Evolutionary conservation across 805 yeast species (phyloP), one percentile per base, ranked within the genome.

Genomic region (Candida ortonii): DNA sequence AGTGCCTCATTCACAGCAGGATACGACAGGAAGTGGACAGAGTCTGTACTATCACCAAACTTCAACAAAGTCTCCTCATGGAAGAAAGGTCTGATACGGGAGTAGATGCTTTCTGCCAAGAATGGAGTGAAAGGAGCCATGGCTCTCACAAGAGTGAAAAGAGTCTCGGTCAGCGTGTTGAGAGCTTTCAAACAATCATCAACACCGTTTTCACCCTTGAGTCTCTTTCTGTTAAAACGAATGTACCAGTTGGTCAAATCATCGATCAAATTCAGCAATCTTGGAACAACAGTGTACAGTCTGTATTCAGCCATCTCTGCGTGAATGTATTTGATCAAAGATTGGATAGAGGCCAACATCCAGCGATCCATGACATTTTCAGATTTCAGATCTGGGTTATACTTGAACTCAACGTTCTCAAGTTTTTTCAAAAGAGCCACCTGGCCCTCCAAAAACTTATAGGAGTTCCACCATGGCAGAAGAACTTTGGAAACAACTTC

Each of bases 71-170:
- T 74, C 25, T 73, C 80, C 12, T 70, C 73, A n/a, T 73, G 62
- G 64, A 81, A 82, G 49, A 65, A 77, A 29, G 66, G 68, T 55
- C 70, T 76, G 65, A 93, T 67, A 62, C 76, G 79, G 58, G 77
- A 82, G 67, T 89, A 93, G 51, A 93, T 84, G 54, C 76, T 78
- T 56, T 93, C 99, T 31, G 97, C 71, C 62, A 94, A 71, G 73
- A 82, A 94, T 47, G 99, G 99, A 34, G 97, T 89, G 68, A 93
- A 93, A 47, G 99, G 98, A 39, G 97, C 97, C 97, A 93, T 90
- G 30, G 96, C 94, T 60, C 97, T 80, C 33, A 78, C 82, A 55
- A 93, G 78, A 28, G 87, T 86, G 62, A 84, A 84, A 51, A 89
- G 70, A 21, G 93, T 95, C 61, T 88, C 96, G 38, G 89, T 80